A percentile compares a stretch with the other conserved stretches of the same genome.
These are phyloP conservation scores for Prototheca stagnorum DNA, from an alignment of 163 green algal species.

Conservation along the genomic window DNA sequence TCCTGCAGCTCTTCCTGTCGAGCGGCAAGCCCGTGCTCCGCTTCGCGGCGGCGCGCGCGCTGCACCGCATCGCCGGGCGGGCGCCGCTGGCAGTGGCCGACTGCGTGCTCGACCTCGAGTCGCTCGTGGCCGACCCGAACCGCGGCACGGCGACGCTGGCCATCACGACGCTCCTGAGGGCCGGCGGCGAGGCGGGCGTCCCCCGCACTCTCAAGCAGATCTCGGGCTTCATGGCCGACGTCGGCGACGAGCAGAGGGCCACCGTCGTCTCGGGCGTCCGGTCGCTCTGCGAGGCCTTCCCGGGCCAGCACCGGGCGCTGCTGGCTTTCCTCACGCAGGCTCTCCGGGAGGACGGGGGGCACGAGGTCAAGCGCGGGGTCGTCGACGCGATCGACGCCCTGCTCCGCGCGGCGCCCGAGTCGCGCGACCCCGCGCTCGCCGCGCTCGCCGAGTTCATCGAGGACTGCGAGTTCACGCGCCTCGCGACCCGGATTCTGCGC, in stretches of 20 bases:
- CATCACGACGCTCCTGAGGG: constrained; percentile 96
- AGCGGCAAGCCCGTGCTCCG: constrained; percentile 90
- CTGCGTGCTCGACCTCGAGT: constrained; percentile 99
- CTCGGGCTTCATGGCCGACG: constrained; percentile 91
- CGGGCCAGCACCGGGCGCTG: constrained; percentile 83
- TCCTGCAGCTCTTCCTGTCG: constrained; percentile 93
- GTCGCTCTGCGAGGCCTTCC: constrained; percentile 92
- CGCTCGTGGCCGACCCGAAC: constrained; percentile 87
- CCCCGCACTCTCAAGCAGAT: constrained; percentile 97
- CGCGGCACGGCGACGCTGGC: constrained; percentile 85
- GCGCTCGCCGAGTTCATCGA: constrained; percentile 99
- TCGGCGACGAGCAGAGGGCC: constrained; percentile 95
- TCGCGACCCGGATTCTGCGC: constrained; percentile 87
- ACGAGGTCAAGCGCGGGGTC: constrained; percentile 96
- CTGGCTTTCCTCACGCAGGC: constrained; percentile 92
- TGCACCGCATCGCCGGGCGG: constrained; percentile 62
- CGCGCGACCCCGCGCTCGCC: constrained; percentile 83
- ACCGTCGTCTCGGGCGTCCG: constrained; percentile 94
- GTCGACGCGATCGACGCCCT: constrained; percentile 75
- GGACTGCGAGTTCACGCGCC: constrained; percentile 98
- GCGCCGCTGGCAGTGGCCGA: constrained; percentile 81
- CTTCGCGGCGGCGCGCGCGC: constrained; percentile 71
- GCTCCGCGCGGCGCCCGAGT: constrained; percentile 77
- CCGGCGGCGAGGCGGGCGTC: constrained; percentile 82
- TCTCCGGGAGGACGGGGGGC: constrained; percentile 92